Evolutionary conservation across 208 protist genomes (phyloP), one percentile per base, ranked within the genome.

Genomic region (Leishmania gerbilli): DNA sequence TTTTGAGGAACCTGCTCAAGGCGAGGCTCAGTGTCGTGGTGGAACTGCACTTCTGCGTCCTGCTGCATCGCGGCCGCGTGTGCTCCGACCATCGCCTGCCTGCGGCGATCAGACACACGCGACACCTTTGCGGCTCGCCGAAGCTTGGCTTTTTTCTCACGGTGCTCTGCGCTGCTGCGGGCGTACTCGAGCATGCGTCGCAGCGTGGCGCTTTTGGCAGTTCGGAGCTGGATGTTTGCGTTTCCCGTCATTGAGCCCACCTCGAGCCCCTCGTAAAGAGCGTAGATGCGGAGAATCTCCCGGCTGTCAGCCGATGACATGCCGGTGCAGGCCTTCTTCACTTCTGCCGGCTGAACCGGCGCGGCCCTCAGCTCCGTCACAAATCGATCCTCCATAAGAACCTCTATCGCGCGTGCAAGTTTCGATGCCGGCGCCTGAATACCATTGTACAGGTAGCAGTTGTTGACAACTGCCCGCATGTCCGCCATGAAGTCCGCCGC

Each of bases 1-100:
- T 97, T 97, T 77, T 97, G 95, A 64, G 95, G 95, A 37, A 97
- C 93, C 24, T 88, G 90, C 76, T 97, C 95, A 72, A 97, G 87
- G 24, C 76, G 76, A 17, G 81, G 79, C 55, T 74, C 76, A 24
- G 68, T 68, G 19, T 87, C 86, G 47, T 87, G 79, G 47, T 91
- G 85, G 69, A 93, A 92, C 49, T 84, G 58, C 17, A 93, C 85
- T 31, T 90, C 89, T 42, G 81, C 84, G 51, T 91, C 88, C 13
- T 81, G 55, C 76, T 92, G 86, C 40, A 56, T 40, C 42, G 77
- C 71, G 2, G 80, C 60, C 15, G 47, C 55, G 11, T 74, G 68
- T 3, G 77, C 53, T n/a, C 34, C 74, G 13, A 62, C 31, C 11
- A 58, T 71, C 62, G 64, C 27, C 47, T 82, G 82, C 78, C 82